phyloP scores from a whole-genome alignment of 179 eudicot species.

The Gypsophila paniculata region DNA sequence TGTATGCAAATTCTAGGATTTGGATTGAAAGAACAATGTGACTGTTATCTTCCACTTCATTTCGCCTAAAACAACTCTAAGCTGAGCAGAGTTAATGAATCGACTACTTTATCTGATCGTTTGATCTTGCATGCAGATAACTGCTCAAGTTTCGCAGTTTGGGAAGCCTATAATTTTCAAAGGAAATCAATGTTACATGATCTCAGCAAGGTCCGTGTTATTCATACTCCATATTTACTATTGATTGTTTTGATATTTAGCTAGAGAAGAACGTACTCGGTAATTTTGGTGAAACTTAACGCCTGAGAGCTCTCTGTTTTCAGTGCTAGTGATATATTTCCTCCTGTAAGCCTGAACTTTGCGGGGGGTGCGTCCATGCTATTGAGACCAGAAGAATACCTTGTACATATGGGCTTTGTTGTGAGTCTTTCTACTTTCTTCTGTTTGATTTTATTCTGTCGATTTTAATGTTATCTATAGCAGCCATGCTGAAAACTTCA shows the following conservation, averaged over 20 bases:
- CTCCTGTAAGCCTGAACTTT: conserved; percentile 72
- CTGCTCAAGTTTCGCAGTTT: conserved; percentile 45
- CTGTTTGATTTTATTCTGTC: neutral
- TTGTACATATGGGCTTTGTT: conserved; percentile 61
- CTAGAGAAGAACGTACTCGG: neutral
- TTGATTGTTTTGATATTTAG: neutral
- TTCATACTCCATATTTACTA: neutral
- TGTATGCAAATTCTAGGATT: no score
- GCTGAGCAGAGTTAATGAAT: neutral
- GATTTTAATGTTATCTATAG: neutral
- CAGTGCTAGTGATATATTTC: conserved; percentile 67
- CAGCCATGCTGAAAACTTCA: conserved; percentile 9
- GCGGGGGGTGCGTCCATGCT: conserved; percentile 75
- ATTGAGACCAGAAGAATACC: conserved; percentile 79
- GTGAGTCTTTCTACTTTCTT: conserved; percentile 38
- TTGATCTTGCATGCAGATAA: conserved; percentile 44
- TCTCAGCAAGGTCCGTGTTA: conserved; percentile 47
- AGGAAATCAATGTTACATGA: conserved; percentile 69
- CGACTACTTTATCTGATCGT: neutral
- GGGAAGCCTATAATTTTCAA: conserved; percentile 49
- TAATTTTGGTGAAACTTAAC: neutral
- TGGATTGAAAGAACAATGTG: neutral
- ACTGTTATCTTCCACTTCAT: neutral
- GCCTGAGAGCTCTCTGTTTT: conserved; percentile 12
- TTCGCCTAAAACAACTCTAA: neutral